phyloP scores from a whole-genome alignment of 2,329 filamentous ascomycete genomes.

The Tolypocladium tundrense region DNA sequence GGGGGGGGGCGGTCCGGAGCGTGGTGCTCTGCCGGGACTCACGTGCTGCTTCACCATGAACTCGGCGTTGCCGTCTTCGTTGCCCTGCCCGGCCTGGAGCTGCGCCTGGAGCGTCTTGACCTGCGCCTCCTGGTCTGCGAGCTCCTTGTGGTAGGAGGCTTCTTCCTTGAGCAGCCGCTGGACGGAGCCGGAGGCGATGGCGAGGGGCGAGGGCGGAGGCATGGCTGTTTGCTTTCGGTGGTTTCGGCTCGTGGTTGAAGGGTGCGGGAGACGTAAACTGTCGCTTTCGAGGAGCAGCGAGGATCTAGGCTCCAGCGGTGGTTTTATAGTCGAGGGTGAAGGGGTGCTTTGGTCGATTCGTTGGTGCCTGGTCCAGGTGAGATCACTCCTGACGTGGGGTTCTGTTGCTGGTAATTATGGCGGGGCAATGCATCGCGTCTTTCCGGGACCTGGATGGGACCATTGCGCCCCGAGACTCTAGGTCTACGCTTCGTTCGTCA shows the following conservation, averaged over 20 bases:
- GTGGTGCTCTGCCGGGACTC: slow-evolving; percentile 13
- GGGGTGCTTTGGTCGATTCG: not conserved
- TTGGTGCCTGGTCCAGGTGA: not conserved
- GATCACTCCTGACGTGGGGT: not conserved
- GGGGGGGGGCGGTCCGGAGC: too few relatives aligned
- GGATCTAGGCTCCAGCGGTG: not conserved
- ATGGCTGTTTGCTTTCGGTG: slow-evolving; percentile 34
- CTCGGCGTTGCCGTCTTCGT: slow-evolving; percentile 63
- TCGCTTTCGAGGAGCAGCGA: not conserved
- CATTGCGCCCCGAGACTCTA: too few relatives aligned
- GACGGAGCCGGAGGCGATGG: slow-evolving; percentile 71
- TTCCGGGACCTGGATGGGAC: not conserved
- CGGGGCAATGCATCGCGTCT: not conserved
- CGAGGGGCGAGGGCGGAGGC: slow-evolving; percentile 65
- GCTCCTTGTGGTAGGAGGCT: slow-evolving; percentile 78
- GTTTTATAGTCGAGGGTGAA: not conserved
- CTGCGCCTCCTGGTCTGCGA: slow-evolving; percentile 61
- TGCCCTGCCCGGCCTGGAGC: slow-evolving; percentile 33
- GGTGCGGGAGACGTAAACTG: not conserved
- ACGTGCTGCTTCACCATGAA: slow-evolving; percentile 85
- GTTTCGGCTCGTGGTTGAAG: not conserved
- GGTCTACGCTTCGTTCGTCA: not conserved
- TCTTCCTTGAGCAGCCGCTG: slow-evolving; percentile 86
- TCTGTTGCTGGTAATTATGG: not conserved
- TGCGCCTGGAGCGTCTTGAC: slow-evolving; percentile 59